Evolutionary conservation across 1,284 basidiomycete genomes (phyloP).

Genomic region (Malassezia sp.): DNA sequence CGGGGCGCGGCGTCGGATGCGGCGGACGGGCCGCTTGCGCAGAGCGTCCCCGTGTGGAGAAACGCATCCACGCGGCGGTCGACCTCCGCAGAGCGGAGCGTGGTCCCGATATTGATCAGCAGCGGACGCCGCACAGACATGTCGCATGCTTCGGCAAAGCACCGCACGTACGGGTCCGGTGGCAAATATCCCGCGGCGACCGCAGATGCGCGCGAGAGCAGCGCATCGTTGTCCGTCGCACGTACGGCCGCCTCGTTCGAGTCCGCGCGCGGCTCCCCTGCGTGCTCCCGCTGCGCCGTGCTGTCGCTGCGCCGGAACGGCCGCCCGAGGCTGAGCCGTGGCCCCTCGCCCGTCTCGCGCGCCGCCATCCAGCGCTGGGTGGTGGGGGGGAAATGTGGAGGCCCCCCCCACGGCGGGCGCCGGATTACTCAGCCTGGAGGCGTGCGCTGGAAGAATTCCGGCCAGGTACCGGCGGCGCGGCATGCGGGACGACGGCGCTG

Average conservation of each 20-base stretch:
- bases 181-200: constrained; percentile 15
- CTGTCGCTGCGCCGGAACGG: neutral
- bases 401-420: too few species aligned
- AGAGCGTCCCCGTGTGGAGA: constrained; percentile 48
- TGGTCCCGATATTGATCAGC: constrained; percentile 89
- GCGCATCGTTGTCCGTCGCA: constrained; percentile 18
- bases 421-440: too few species aligned
- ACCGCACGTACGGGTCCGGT: constrained; percentile 9
- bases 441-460: too few species aligned
- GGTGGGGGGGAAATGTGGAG: too few species aligned
- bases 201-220: constrained; percentile 17
- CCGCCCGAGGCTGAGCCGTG: constrained; percentile 7
- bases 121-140: constrained; percentile 59
- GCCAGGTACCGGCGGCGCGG: too few species aligned
- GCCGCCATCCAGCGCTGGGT: neutral
- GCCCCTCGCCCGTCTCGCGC: neutral
- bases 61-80: constrained; percentile 68
- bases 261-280: neutral
- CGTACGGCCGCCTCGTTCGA: constrained; percentile 15
- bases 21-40: neutral
- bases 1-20: constrained; percentile 46
- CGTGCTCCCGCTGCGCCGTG: neutral
- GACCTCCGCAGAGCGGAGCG: constrained; percentile 67
- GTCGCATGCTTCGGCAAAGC: neutral
- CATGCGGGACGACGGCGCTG: too few species aligned